Evolutionary conservation across 2,329 filamentous ascomycete genomes (phyloP).

Genomic region (Aureobasidium sp.): DNA sequence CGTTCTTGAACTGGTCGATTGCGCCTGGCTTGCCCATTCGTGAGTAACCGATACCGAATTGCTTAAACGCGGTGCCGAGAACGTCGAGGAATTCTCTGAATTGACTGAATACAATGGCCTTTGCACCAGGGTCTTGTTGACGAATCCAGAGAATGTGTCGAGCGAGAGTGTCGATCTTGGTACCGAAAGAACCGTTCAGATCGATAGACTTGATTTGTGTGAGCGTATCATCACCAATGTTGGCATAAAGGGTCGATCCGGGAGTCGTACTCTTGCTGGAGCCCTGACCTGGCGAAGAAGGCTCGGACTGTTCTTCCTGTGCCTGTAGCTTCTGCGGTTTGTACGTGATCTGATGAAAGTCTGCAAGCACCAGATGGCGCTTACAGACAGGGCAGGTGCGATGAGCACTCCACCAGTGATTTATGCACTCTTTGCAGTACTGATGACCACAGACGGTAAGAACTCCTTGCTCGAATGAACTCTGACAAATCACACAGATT

Average conservation of each 20-base stretch:
- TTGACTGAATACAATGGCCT: conserved; percentile 96
- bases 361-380: conserved; percentile 64
- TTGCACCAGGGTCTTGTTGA: conserved; percentile 84
- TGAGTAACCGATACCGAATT: conserved; percentile 77
- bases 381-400: conserved; percentile 91
- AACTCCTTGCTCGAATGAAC: conserved; percentile 78
- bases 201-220: conserved; percentile 86
- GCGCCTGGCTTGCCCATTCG: conserved; percentile 75
- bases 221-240: conserved; percentile 76
- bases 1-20: conserved; percentile 80
- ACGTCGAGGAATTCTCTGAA: conserved; percentile 84
- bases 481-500: conserved; percentile 89
- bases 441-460: conserved; percentile 92
- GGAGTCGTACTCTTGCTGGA: conserved; percentile 21
- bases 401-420: conserved; percentile 78
- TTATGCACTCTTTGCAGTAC: conserved; percentile 85
- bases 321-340: conserved; percentile 79
- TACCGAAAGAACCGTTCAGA: conserved; percentile 79
- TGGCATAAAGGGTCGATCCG: conserved; percentile 74
- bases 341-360: conserved; percentile 87
- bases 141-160: conserved; percentile 90
- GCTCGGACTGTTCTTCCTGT: conserved; percentile 58
- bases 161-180: conserved; percentile 81
- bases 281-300: conserved; percentile 31
- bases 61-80: conserved; percentile 72